Evolutionary conservation across 2,329 filamentous ascomycete genomes (phyloP), one percentile per base, ranked within the genome.

Genomic region (Thielaviopsis euricoi): DNA sequence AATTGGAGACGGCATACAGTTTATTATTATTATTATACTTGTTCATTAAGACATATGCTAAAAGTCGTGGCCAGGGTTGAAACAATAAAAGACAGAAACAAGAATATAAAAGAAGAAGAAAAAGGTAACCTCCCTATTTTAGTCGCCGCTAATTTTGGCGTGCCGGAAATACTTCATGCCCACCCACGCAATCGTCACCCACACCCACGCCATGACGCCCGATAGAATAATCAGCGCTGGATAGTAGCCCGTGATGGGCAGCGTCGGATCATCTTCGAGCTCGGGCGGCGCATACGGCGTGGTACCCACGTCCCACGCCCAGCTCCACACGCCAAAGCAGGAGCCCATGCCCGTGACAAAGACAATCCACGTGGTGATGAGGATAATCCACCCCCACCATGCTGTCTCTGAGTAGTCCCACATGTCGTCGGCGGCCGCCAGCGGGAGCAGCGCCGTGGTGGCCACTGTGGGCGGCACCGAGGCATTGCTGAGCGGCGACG

Each of bases 161-260:
- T 98, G 93, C 64, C 90, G 83, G 68, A 98, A 98, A 70, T 97
- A 97, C 70, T 98, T 98, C 91, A 98, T 97, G 23, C 93, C 93
- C 53, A 97, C 85, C 93, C 93, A 98, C 12, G 94, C 93, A 59
- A 94, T 84, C 13, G 95, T 82, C 19, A 97, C 93, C 93, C 93
- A 98, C 6, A 97, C 89, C 93, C 93, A 98, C 19, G 90, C 89
- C 87, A 98, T 96, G 26, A 98, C 87, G 53, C 84, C 85, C 3
- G 91, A 96, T n/a, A 97, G 74, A 60, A 97, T 93, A 63, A 97
- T 87, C 66, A 98, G 73, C 12, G 90, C 89, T 23, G 93, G 93
- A 71, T 98, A 98, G 71, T 98, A 98, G 10, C 94, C 93, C 12
- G 94, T 87, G 66, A 98, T 95, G 2, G 93, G 93, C 65, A 98